Evolutionary conservation across 306 rosid genomes (phyloP), one percentile per base, ranked within the genome.

Genomic region (Citrullus colocynthis): DNA sequence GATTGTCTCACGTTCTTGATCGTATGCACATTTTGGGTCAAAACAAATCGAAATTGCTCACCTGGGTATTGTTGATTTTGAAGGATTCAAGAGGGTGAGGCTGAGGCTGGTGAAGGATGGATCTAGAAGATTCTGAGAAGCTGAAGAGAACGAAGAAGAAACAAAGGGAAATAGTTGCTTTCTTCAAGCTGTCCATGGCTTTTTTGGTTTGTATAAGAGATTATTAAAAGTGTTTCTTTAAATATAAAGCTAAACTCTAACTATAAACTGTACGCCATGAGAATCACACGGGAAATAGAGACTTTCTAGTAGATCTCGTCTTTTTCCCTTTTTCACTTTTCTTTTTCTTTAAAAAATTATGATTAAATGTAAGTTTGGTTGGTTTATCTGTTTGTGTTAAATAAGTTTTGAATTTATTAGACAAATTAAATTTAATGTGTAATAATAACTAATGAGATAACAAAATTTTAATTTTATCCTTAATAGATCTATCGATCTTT

Each of bases 51-150:
- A 7, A 21, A 55, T 18, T 32, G 36, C 85, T 39, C 77, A 85
- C 61, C 82, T 76, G 86, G 83, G 90, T 79, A n/a, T 80, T 59
- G 75, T 76, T 80, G 81, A 83, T 71, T 67, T 76, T 81, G 81
- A 83, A 85, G 79, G 87, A 86, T 60, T 80, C 20, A 44, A 72
- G 85, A 58, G 88, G 21, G n/a, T 83, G 85, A 36, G 88, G 88
- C 44, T 82, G 82, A 28, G 85, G 85, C 51, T 48, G 86, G 20
- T 75, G 63, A 18, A 78, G 18, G 62, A 66, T 17, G 48, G 87
- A 83, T 1, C 48, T 67, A 69, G 90, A 84, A 69, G 89, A 84
- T n/a, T 57, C 80, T 10, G 87, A 80, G 78, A 80, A 76, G 78
- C 79, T 42, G 74, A 75, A 41, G 76, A 87, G 7, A 80, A 16